Percentiles rank a stretch among this genome's conserved stretches.
Evolutionary conservation across 2,329 filamentous ascomycete genomes (phyloP).

Genomic region (Alternaria conjuncta): DNA sequence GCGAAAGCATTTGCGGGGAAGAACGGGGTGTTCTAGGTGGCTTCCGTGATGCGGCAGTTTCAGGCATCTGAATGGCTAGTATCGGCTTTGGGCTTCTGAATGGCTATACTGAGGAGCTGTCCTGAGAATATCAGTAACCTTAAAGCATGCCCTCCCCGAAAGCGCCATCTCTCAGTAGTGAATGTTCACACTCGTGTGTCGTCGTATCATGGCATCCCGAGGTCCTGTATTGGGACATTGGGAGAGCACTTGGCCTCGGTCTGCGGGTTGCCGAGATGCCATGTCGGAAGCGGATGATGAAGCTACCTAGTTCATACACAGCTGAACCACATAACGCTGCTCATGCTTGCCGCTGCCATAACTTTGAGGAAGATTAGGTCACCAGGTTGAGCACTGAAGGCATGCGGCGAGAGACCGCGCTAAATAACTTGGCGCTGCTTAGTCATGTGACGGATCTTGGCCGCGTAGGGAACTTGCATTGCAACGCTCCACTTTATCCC

Average conservation of each 20-base stretch:
- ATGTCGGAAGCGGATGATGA: background rate
- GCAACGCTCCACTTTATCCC: slow-evolving; percentile 17
- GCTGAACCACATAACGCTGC: background rate
- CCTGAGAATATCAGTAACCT: background rate
- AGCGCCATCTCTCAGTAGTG: background rate
- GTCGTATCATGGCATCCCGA: background rate
- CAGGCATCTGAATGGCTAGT: background rate
- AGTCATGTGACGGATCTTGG: slow-evolving; percentile 12
- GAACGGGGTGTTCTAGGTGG: slow-evolving; percentile 2
- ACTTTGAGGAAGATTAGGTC: background rate
- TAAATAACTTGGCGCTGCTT: slow-evolving; percentile 16
- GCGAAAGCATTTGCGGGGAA: slow-evolving; percentile 3
- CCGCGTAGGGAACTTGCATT: slow-evolving; percentile 10
- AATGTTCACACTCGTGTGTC: background rate
- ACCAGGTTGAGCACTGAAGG: background rate
- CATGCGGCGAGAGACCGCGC: background rate
- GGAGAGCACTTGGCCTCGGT: background rate
- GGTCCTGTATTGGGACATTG: background rate
- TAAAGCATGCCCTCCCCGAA: background rate
- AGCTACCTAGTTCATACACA: background rate
- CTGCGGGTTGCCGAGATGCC: background rate
- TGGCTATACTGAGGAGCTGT: background rate
- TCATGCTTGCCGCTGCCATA: background rate
- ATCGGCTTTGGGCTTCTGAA: background rate
- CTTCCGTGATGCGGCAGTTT: background rate